Evolutionary conservation across 257 asterid genomes (phyloP).

Genomic region (Plantago ovata): DNA sequence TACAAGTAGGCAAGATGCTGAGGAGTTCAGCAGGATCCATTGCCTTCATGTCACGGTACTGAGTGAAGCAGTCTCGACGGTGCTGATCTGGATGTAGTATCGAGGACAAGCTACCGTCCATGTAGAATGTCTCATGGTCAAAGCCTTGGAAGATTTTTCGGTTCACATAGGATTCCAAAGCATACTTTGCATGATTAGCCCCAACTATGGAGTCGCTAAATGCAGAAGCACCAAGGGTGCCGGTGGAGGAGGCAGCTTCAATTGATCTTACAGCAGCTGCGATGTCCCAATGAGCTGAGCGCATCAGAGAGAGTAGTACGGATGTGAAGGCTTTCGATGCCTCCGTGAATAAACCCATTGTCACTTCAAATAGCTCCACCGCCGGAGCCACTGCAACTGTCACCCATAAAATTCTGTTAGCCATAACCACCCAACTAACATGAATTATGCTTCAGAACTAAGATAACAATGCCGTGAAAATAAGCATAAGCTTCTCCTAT

Average conservation of each 20-base stretch:
- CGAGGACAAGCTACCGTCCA: slow-evolving; percentile 91
- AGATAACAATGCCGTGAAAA: background rate
- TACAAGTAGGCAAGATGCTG: slow-evolving; percentile 81
- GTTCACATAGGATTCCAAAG: slow-evolving; percentile 75
- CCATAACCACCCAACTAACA: background rate
- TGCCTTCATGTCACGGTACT: slow-evolving; percentile 86
- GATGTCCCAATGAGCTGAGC: slow-evolving; percentile 88
- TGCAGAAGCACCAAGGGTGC: slow-evolving; percentile 22
- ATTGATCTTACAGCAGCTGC: slow-evolving; percentile 92
- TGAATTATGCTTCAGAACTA: background rate
- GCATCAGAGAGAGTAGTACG: slow-evolving; percentile 81
- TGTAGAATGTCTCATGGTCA: slow-evolving; percentile 93
- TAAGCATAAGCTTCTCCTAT: background rate
- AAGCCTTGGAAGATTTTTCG: slow-evolving; percentile 90
- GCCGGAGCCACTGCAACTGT: slow-evolving; percentile 67
- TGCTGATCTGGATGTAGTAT: slow-evolving; percentile 83
- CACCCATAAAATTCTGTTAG: background rate
- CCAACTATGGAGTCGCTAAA: slow-evolving; percentile 62
- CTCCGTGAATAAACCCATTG: slow-evolving; percentile 59
- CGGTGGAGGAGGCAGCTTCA: slow-evolving; percentile 67
- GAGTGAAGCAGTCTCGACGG: slow-evolving; percentile 85
- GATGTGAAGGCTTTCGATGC: slow-evolving; percentile 56
- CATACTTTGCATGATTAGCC: slow-evolving; percentile 77
- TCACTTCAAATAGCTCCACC: slow-evolving; percentile 61
- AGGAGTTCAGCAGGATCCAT: slow-evolving; percentile 90